Evolutionary conservation across 768 basidiomycete genomes (phyloP).

Genomic region (Daedaleopsis sinensis): DNA sequence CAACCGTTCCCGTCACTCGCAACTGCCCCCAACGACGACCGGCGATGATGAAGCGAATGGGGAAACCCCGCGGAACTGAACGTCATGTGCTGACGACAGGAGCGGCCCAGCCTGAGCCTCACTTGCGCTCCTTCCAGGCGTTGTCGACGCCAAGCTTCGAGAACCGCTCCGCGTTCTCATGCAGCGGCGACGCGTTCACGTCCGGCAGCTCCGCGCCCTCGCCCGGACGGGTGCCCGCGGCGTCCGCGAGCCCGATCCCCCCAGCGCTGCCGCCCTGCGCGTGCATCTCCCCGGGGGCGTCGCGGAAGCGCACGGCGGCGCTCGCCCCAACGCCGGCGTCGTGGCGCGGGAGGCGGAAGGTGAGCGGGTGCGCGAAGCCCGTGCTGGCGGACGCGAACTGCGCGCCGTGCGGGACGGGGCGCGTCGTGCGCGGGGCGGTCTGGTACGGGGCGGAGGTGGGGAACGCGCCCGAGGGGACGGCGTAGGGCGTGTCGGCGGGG

Average conservation of each 20-base stretch:
- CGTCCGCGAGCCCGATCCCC: conserved; percentile 47
- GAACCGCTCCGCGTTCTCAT: conserved; percentile 45
- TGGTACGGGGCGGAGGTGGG: conserved; percentile 42
- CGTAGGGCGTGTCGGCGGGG: conserved; percentile 58
- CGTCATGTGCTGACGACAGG: no score
- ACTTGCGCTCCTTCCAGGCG: conserved; percentile 53
- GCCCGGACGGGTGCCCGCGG: conserved; percentile 39
- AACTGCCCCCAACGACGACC: conserved; percentile 1
- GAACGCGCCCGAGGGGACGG: conserved; percentile 71
- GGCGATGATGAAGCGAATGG: background rate
- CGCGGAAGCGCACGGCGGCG: conserved; percentile 44
- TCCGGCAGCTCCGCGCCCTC: conserved; percentile 40
- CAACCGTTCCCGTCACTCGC: conserved; percentile 8
- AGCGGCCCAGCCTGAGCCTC: background rate
- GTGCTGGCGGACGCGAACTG: conserved; percentile 44
- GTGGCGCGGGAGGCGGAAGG: conserved; percentile 44
- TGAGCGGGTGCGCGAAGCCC: conserved; percentile 47
- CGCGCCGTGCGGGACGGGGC: conserved; percentile 40
- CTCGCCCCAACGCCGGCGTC: conserved; percentile 50
- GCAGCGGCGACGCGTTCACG: conserved; percentile 51
- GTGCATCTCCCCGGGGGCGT: conserved; percentile 51
- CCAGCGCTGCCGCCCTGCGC: conserved; percentile 44
- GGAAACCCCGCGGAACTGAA: background rate
- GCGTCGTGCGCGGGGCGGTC: conserved; percentile 43
- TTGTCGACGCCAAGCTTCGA: conserved; percentile 49